Evolutionary conservation across 2,329 filamentous ascomycete genomes (phyloP).

Genomic region (Colletotrichum sp.): DNA sequence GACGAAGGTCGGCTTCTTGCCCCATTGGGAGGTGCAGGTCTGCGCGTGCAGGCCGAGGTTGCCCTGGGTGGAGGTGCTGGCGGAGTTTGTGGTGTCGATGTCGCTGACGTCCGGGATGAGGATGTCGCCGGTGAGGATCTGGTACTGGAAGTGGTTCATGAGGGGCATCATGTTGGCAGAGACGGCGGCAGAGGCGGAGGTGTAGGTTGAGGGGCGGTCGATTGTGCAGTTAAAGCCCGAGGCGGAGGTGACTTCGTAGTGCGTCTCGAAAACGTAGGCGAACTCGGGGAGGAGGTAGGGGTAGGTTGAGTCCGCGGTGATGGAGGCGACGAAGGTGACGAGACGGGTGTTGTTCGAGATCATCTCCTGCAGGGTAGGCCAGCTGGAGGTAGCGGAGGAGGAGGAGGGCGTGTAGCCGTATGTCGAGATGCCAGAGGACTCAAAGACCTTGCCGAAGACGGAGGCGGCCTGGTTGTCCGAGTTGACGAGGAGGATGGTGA

Average conservation of each 20-base stretch:
- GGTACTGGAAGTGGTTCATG: constrained; percentile 83
- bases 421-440: constrained; percentile 62
- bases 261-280: constrained; percentile 74
- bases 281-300: constrained; percentile 71
- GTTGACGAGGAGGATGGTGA: constrained; percentile 78
- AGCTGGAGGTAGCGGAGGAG: constrained; percentile 49
- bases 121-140: constrained; percentile 57
- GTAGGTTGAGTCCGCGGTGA: constrained; percentile 43
- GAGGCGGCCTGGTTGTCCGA: constrained; percentile 62
- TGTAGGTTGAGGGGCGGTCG: constrained; percentile 64
- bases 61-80: constrained; percentile 58
- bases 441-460: constrained; percentile 60
- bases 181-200: constrained; percentile 57
- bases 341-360: constrained; percentile 70
- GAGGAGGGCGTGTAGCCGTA: constrained; percentile 65
- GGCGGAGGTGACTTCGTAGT: constrained; percentile 67
- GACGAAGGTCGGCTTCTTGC: constrained; percentile 71
- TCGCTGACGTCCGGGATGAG: constrained; percentile 65
- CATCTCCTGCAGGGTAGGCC: constrained; percentile 76
- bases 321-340: constrained; percentile 71
- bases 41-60: constrained; percentile 58
- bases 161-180: constrained; percentile 68
- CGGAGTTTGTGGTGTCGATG: constrained; percentile 70
- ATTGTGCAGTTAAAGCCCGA: constrained; percentile 75
- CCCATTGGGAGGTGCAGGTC: constrained; percentile 63